Percentiles rank a stretch among this genome's conserved stretches.
Evolutionary conservation across 352 stramenopile genomes (phyloP).

Genomic region (Phytophthora capsici): DNA sequence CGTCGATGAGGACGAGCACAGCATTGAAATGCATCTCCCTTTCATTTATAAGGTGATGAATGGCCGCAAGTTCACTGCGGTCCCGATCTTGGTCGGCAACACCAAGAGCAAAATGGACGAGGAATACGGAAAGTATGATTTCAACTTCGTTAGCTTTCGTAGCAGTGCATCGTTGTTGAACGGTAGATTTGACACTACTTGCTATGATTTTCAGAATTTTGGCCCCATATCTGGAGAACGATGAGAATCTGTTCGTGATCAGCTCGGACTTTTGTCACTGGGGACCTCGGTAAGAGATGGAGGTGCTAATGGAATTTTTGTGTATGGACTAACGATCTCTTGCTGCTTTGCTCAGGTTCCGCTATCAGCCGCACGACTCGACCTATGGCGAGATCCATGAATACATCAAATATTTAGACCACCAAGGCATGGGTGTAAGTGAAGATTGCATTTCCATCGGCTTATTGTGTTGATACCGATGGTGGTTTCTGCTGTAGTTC

Average conservation of each 20-base stretch:
- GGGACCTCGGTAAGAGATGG: constrained; percentile 67
- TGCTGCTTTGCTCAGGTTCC: constrained; percentile 67
- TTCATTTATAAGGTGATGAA: constrained; percentile 92
- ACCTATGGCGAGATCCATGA: constrained; percentile 92
- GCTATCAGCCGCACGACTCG: constrained; percentile 88
- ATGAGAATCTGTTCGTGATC: constrained; percentile 95
- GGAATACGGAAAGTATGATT: constrained; percentile 82
- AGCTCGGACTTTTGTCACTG: constrained; percentile 99
- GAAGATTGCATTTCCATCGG: too few relatives aligned
- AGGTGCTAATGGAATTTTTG: background rate
- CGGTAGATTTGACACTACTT: background rate
- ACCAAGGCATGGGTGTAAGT: constrained; percentile 81
- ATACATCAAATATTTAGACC: constrained; percentile 96
- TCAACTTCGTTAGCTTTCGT: background rate
- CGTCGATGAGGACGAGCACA: constrained; percentile 96
- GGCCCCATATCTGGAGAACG: constrained; percentile 91
- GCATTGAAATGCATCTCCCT: constrained; percentile 97
- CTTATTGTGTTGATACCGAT: background rate
- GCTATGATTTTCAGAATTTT: constrained; percentile 71
- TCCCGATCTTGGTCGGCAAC: constrained; percentile 97
- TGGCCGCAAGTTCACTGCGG: constrained; percentile 83
- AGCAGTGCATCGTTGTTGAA: background rate
- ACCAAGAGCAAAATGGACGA: constrained; percentile 87
- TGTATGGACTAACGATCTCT: background rate
- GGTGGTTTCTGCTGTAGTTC: constrained; percentile 43